Percentiles rank a stretch among this genome's conserved stretches.
phyloP scores from a whole-genome alignment of 805 yeast genomes.

The Blastobotrys terrestris region DNA sequence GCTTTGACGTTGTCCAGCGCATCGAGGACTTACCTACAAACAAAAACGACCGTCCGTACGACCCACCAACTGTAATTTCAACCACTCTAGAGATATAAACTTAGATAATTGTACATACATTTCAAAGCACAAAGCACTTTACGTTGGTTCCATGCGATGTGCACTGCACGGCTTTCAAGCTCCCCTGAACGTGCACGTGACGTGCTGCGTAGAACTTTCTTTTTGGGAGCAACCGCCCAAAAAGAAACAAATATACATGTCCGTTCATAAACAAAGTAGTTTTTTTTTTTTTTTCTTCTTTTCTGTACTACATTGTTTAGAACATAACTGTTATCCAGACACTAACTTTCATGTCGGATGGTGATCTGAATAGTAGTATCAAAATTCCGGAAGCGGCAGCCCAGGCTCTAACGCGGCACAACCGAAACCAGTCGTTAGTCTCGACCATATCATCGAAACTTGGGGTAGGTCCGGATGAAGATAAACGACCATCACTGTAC shows the following conservation, averaged over 20 bases:
- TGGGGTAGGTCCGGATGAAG: not conserved
- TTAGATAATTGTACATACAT: too few species aligned
- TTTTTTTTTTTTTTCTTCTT: too few species aligned
- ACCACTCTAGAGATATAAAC: constrained; percentile 12
- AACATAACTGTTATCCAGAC: too few species aligned
- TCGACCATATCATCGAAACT: not conserved
- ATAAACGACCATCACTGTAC: not conserved
- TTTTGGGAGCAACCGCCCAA: not conserved
- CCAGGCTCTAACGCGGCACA: not conserved
- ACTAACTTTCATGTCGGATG: not conserved
- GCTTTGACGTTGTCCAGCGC: constrained; percentile 44
- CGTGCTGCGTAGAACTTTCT: not conserved
- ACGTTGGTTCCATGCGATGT: too few species aligned
- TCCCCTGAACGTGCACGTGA: not conserved
- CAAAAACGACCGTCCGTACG: constrained; percentile 40
- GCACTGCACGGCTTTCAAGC: too few species aligned
- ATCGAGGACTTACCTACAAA: constrained; percentile 44
- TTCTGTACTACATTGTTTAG: too few species aligned
- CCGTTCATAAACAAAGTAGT: not conserved
- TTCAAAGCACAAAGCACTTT: too few species aligned
- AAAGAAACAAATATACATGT: too few species aligned
- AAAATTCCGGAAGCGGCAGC: not conserved
- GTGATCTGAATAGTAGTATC: not conserved
- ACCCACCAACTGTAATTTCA: constrained; percentile 28
- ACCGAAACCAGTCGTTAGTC: not conserved